Evolutionary conservation across 176 grass and related monocot genomes (phyloP), one percentile per base, ranked within the genome.

Genomic region (Coix lacrymajobi): DNA sequence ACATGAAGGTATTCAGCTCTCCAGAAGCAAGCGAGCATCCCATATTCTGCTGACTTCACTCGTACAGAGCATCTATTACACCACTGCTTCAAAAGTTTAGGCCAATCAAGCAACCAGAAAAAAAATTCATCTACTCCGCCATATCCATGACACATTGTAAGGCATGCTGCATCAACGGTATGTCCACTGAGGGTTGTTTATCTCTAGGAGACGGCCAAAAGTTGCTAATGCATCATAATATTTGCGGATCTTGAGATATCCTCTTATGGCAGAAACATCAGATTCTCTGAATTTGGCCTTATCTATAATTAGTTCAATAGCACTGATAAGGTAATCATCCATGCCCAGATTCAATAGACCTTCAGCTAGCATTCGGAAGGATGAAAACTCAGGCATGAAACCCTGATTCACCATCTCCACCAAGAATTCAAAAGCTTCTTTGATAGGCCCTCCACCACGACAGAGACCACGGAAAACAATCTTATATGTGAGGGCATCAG

Each of bases 401-500:
- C 84, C 92, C 28, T 93, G 88, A 65, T 91, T 82, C 45, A 82
- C 85, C 88, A 95, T 94, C 85, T 95, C 92, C 71, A 89, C 82
- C 82, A 98, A 36, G 86, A 98, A 98, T 77, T 93, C 92, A 76
- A 89, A 88, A 81, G 90, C 95, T 83, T 98, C 92, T 79, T 81
- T 92, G 66, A 97, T 94, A 24, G 88, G 84, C 3, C 95, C 90
- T 56, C 95, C 92, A 72, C 92, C 90, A 54, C 75, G 85, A 85
- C 90, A 94, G 17, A 97, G 85, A 43, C 88, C 82, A 62, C 95
- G 86, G 24, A 98, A 83, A n/a, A 94, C 84, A 86, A 98, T 91
- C 51, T 98, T 91, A 85, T 92, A 87, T 25, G 90, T 91, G 7
- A 95, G 63, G 49, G 84, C 85, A 98, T 98, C 95, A 81, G 92